Evolutionary conservation across 192 early-diverging fungal species (phyloP).

Genomic region (Entomortierella chlamydospora): DNA sequence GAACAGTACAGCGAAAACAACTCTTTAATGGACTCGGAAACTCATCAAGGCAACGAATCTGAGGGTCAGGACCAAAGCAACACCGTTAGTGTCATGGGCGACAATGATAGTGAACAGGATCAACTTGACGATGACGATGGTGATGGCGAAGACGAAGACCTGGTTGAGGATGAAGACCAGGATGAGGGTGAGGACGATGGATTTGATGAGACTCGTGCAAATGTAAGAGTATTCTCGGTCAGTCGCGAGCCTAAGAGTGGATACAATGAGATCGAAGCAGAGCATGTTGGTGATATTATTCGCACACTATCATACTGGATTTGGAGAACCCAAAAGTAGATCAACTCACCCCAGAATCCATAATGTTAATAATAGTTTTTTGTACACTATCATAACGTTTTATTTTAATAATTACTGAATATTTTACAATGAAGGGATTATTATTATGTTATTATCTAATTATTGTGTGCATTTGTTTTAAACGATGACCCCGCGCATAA

Average conservation of each 20-base stretch:
- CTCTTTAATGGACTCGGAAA: background rate
- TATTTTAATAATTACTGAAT: too few relatives aligned
- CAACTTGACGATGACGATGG: background rate
- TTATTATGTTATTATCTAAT: conserved; percentile 3
- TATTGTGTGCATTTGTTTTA: background rate
- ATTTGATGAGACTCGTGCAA: conserved; percentile 2
- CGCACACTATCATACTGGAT: conserved; percentile 50
- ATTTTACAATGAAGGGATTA: too few relatives aligned
- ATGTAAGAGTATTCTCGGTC: conserved; percentile 46
- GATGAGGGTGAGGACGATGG: conserved; percentile 12
- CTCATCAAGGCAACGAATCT: background rate
- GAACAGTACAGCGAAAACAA: conserved; percentile 2
- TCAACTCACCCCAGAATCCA: too few relatives aligned
- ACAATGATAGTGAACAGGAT: conserved; percentile 2
- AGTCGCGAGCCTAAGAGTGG: conserved; percentile 54
- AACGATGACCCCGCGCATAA: conserved; percentile 35
- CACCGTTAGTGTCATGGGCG: background rate
- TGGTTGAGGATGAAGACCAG: background rate
- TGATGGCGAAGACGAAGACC: background rate
- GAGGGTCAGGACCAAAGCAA: conserved; percentile 3
- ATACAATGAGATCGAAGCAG: conserved; percentile 40
- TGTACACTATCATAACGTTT: background rate
- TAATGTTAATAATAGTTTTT: background rate
- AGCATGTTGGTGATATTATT: conserved; percentile 53
- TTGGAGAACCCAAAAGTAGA: conserved; percentile 31